Evolutionary conservation across 495 filamentous ascomycete species (phyloP).

Genomic region (Aspergillus haitiensis): DNA sequence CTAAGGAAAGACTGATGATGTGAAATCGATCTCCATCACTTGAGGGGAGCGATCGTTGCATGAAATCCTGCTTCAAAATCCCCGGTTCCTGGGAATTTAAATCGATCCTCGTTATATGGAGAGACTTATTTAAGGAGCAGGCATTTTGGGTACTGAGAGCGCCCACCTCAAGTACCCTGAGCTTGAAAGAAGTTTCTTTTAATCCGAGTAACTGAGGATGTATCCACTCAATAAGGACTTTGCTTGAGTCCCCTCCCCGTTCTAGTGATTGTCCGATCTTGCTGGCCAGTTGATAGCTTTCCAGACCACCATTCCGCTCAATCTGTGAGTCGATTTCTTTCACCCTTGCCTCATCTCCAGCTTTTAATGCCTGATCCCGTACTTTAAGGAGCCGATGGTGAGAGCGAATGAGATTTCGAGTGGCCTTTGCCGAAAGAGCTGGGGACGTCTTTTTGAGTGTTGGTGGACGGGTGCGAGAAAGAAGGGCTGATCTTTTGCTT

Average conservation of each 20-base stretch:
- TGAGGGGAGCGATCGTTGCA: constrained; percentile 75
- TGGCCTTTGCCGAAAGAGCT: constrained; percentile 75
- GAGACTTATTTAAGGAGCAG: constrained; percentile 67
- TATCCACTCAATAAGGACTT: constrained; percentile 84
- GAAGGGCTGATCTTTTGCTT: constrained; percentile 45
- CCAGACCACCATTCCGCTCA: constrained; percentile 70
- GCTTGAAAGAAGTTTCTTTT: constrained; percentile 30
- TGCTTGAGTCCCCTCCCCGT: constrained; percentile 89
- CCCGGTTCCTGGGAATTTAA: constrained; percentile 78
- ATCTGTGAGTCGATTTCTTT: constrained; percentile 60
- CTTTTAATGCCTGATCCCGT: constrained; percentile 62
- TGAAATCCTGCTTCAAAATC: constrained; percentile 90
- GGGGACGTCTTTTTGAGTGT: constrained; percentile 48
- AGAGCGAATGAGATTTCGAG: constrained; percentile 75
- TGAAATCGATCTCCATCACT: constrained; percentile 69
- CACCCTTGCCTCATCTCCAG: constrained; percentile 59
- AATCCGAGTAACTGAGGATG: constrained; percentile 40
- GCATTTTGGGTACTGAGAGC: constrained; percentile 82
- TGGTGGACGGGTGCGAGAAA: constrained; percentile 73
- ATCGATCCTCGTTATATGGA: constrained; percentile 85
- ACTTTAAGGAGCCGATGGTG: constrained; percentile 85
- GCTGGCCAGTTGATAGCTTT: constrained; percentile 86
- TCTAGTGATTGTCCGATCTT: constrained; percentile 78
- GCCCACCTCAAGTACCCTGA: constrained; percentile 83
- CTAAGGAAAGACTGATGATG: constrained; percentile 88